Conservation (phyloP, 148 eudicot genomes). For the Spergularia marina region DNA sequence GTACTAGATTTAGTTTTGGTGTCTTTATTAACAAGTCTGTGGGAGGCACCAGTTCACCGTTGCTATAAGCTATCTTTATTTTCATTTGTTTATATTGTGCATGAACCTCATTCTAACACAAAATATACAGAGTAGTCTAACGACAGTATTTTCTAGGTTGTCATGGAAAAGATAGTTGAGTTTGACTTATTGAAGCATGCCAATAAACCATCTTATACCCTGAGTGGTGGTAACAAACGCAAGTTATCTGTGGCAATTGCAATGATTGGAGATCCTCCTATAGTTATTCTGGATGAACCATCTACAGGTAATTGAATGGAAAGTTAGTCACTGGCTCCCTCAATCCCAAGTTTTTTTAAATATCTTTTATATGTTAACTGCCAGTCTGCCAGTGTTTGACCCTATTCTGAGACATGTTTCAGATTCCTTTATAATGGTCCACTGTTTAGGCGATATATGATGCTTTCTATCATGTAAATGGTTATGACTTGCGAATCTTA, state of each 20-base stretch:
- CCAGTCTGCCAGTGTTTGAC: neutral
- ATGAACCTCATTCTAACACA: neutral
- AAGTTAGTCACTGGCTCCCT: neutral
- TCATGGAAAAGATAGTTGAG: slow-evolving; percentile 73
- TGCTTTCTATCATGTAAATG: neutral
- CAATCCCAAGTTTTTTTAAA: neutral
- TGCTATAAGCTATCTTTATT: too few relatives aligned
- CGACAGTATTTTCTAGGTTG: slow-evolving; percentile 50
- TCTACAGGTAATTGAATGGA: slow-evolving; percentile 63
- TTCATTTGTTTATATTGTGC: neutral
- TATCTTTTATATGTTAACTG: neutral
- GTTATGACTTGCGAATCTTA: neutral
- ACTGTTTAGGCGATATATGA: neutral
- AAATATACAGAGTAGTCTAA: slow-evolving; percentile 6
- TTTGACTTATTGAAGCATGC: slow-evolving; percentile 89
- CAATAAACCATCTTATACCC: slow-evolving; percentile 78
- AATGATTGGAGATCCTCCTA: slow-evolving; percentile 98
- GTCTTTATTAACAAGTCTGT: too few relatives aligned
- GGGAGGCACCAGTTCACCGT: too few relatives aligned
- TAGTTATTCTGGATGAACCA: slow-evolving; percentile 96
- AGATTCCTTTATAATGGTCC: neutral
- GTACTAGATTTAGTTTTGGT: too few relatives aligned
- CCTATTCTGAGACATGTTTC: neutral
- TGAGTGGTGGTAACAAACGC: slow-evolving; percentile 97
- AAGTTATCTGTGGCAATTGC: slow-evolving; percentile 97